phyloP scores from a whole-genome alignment of 1,284 basidiomycete species.

The Neonothopanus nambi region DNA sequence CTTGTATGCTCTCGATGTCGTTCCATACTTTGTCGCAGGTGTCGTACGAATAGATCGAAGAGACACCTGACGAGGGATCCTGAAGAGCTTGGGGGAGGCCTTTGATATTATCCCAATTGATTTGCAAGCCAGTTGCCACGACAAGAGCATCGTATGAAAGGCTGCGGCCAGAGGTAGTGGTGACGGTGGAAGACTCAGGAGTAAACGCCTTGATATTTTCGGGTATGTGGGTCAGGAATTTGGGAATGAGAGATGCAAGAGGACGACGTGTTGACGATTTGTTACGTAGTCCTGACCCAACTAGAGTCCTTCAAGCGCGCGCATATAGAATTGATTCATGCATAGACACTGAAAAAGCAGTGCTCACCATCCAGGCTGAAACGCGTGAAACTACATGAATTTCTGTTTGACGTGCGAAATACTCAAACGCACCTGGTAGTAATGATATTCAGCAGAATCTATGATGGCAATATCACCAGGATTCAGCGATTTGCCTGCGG shows the following conservation, averaged over 20 bases:
- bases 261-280: constrained; percentile 69
- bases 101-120: constrained; percentile 78
- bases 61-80: constrained; percentile 80
- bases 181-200: constrained; percentile 76
- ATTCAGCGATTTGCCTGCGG: constrained; percentile 66
- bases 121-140: constrained; percentile 87
- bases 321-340: not conserved
- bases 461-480: constrained; percentile 82
- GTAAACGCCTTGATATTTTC: constrained; percentile 78
- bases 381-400: constrained; percentile 28
- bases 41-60: constrained; percentile 90
- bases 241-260: constrained; percentile 70
- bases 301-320: constrained; percentile 73
- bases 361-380: constrained; percentile 75
- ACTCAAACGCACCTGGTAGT: constrained; percentile 64
- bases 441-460: constrained; percentile 75
- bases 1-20: constrained; percentile 74
- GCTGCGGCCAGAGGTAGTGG: constrained; percentile 67
- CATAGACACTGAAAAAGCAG: not conserved
- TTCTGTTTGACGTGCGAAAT: constrained; percentile 2
- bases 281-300: constrained; percentile 82
- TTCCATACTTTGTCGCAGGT: constrained; percentile 88
- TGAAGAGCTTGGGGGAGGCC: constrained; percentile 80
- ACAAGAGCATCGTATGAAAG: constrained; percentile 88
- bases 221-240: constrained; percentile 72